Conservation (phyloP, 495 filamentous ascomycete genomes). For the Aspergillus carlsbadensis region DNA sequence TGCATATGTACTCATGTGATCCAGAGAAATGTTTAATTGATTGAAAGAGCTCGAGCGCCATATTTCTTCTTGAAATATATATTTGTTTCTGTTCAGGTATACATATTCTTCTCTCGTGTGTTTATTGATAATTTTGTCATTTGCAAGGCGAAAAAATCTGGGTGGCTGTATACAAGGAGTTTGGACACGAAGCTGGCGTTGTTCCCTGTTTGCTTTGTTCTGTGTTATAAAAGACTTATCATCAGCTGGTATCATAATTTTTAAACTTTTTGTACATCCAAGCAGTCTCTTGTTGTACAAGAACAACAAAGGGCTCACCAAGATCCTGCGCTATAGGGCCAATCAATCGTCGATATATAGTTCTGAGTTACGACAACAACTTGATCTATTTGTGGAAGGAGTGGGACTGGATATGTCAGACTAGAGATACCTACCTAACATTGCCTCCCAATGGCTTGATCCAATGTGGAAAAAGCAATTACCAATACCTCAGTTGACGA, state of each 20-base stretch:
- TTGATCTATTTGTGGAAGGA: no score
- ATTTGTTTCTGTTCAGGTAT: conserved; percentile 7
- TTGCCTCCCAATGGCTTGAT: background rate
- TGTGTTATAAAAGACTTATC: background rate
- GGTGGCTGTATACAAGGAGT: conserved; percentile 3
- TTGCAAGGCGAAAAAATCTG: conserved; percentile 13
- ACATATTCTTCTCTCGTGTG: conserved; percentile 2
- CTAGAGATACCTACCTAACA: background rate
- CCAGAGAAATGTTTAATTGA: conserved; percentile 8
- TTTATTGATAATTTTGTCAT: conserved; percentile 3
- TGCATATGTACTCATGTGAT: conserved; percentile 3
- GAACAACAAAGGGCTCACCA: no score
- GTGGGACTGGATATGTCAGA: no score
- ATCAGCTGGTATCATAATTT: background rate
- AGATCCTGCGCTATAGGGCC: no score
- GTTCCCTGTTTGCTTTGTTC: background rate
- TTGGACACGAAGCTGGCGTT: conserved; percentile 1
- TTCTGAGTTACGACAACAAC: no score
- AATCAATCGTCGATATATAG: no score
- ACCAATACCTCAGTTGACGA: conserved; percentile 1
- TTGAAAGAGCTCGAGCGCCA: background rate
- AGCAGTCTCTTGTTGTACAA: no score
- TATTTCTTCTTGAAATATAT: conserved; percentile 2
- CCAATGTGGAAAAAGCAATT: conserved; percentile 9
- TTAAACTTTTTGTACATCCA: background rate